Percentiles rank a stretch among this genome's conserved stretches.
These are phyloP conservation scores for Letharia lupina DNA, from an alignment of 495 filamentous ascomycete genomes.

Conservation along the genomic window DNA sequence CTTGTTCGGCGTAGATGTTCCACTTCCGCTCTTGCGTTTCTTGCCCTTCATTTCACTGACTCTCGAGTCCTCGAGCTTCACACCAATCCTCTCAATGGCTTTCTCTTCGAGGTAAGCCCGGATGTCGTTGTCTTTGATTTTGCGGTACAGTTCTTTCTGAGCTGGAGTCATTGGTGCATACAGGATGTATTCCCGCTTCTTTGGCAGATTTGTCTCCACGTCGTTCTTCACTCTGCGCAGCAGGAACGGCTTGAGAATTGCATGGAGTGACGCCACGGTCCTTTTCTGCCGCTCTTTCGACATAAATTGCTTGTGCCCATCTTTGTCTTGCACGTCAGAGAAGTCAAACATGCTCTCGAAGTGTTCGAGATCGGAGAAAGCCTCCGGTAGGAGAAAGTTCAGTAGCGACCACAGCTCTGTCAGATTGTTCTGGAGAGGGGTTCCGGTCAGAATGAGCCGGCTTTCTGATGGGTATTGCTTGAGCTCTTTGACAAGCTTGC, in stretches of 20 bases:
- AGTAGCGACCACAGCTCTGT: constrained; percentile 91
- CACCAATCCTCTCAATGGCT: constrained; percentile 56
- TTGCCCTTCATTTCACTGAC: constrained; percentile 36
- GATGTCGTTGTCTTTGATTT: constrained; percentile 69
- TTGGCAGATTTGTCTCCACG: constrained; percentile 80
- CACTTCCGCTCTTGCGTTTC: constrained; percentile 47
- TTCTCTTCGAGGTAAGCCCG: constrained; percentile 77
- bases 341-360: constrained; percentile 98
- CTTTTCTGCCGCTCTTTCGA: constrained; percentile 72
- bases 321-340: constrained; percentile 69
- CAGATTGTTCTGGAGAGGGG: constrained; percentile 92
- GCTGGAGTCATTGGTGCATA: constrained; percentile 81
- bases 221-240: constrained; percentile 85
- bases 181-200: constrained; percentile 92
- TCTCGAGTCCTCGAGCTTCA: constrained; percentile 31
- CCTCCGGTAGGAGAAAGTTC: constrained; percentile 85
- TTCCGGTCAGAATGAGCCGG: constrained; percentile 86
- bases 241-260: constrained; percentile 85
- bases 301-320: constrained; percentile 60
- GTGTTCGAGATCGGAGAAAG: constrained; percentile 79
- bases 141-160: constrained; percentile 85
- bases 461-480: constrained; percentile 83
- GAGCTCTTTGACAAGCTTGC: constrained; percentile 78
- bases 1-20: constrained; percentile 46
- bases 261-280: constrained; percentile 80